Evolutionary conservation across 2,329 filamentous ascomycete species (phyloP), one percentile per base, ranked within the genome.

Genomic region (Clonostachys byssicola): DNA sequence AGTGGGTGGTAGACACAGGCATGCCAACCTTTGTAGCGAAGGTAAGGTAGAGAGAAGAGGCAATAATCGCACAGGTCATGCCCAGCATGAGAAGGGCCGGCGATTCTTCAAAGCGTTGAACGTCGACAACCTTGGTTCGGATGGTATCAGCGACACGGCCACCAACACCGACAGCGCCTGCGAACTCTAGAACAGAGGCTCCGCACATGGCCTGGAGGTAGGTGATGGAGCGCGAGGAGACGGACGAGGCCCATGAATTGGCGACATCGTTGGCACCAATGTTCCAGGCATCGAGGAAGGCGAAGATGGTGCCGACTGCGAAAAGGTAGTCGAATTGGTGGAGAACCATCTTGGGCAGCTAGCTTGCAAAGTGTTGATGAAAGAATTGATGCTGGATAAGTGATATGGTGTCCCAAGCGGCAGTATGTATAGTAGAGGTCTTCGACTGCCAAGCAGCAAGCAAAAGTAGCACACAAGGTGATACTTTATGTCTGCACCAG

Each of bases 211-310:
- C 81, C 61, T 85, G 80, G 46, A 76, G 51, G 60, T 83, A 78
- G 16, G 77, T 75, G 40, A 86, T 64, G 49, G 85, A 88, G 38
- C 84, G 73, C 5, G 85, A 88, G 2, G 83, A 86, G 49, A 89
- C 86, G 53, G 80, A 85, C 34, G 83, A 87, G n/a, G 85, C 85
- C 80, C 83, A 89, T 2, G 84, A 80, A 71, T 89, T 89, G 64
- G 86, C 85, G 50, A 89, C 85, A 85, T 89, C 86, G 67, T 83
- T 73, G 61, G 60, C 66, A 54, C 67, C 69, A 64, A 56, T 83
- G 60, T 83, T 85, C 77, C 78, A 86, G 46, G 81, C 81, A 60
- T 85, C 82, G 39, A 86, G 75, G 59, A 81, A 79, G 50, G 82
- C 80, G 62, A 86, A 86, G 49, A 85, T 74, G 46, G 78, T 80